Evolutionary conservation across 768 basidiomycete species (phyloP), one percentile per base, ranked within the genome.

Genomic region (Auriculariales sp.): DNA sequence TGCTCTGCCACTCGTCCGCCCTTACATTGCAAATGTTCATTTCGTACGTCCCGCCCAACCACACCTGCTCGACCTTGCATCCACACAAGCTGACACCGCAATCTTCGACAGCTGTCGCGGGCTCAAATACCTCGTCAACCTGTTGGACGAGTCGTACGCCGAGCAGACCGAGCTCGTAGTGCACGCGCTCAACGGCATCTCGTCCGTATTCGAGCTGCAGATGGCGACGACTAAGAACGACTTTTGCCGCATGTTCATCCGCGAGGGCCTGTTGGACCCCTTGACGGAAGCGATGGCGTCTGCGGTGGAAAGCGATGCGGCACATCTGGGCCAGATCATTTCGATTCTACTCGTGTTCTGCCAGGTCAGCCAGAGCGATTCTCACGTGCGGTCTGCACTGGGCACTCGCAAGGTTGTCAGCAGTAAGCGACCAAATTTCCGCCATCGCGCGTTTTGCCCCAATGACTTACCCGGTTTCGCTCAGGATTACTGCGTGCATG

Each of bases 21-120:
- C 66, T 95, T 54, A 99, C 94, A 2, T 67, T 98, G 32, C 94
- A 98, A 60, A 98, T 97, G 94, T 97, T 98, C 67, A 95, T 98
- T 54, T 87, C 91, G 90, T 92, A 61, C 52, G 89, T 78, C 14
- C 4, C 1, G 14, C 7, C 1, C 47, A 4, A 17, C 19, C n/a
- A n/a, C 29, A 48, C 25, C 4, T 34, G 7, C 6, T 50, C 9
- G 22, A 11, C 28, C 32, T 14, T 11, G 28, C 39, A 9, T 15
- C 4, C 29, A 46, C 30, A 10, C 27, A 24, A 14, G 52, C 27
- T 28, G 33, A 11, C 47, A 9, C 47, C 53, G 12, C 50, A 49
- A 12, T 11, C 19, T 12, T 44, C 32, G 15, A 19, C 53, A 94
- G 89, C 15, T 99, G 94, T 61, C 92, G 94, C 19, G 95, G 95